Evolutionary conservation across 495 filamentous ascomycete genomes (phyloP).

Genomic region (Apiosordaria backusii): DNA sequence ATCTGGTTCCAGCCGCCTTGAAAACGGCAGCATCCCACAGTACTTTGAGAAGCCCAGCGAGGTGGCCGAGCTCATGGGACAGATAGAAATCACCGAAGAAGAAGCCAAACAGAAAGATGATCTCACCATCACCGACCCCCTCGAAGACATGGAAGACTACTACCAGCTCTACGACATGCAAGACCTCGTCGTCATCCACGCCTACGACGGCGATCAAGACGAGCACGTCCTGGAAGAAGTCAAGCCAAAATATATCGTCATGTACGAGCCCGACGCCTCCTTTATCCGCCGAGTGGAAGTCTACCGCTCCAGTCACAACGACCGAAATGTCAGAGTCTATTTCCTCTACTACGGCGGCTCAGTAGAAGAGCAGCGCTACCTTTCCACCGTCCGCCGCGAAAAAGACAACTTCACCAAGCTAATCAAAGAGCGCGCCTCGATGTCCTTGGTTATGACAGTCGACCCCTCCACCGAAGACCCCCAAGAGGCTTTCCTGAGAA

Average conservation of each 20-base stretch:
- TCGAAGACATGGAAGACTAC: slow-evolving; percentile 86
- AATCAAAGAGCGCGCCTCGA: slow-evolving; percentile 87
- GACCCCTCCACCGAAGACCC: slow-evolving; percentile 74
- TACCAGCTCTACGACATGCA: slow-evolving; percentile 93
- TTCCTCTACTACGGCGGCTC: slow-evolving; percentile 94
- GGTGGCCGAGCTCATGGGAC: slow-evolving; percentile 56
- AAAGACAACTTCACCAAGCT: slow-evolving; percentile 93
- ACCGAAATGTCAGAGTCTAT: slow-evolving; percentile 85
- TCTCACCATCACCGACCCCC: slow-evolving; percentile 64
- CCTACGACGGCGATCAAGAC: slow-evolving; percentile 89
- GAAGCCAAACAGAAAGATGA: slow-evolving; percentile 73
- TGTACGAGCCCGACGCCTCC: slow-evolving; percentile 96
- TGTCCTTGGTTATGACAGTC: slow-evolving; percentile 77
- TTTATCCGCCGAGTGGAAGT: slow-evolving; percentile 95
- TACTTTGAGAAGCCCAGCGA: slow-evolving; percentile 50
- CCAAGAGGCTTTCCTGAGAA: slow-evolving; percentile 89
- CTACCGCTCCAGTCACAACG: slow-evolving; percentile 88
- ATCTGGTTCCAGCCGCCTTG: slow-evolving; percentile 43
- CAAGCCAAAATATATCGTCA: slow-evolving; percentile 90
- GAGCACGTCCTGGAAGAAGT: slow-evolving; percentile 92
- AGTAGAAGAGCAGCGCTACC: slow-evolving; percentile 93
- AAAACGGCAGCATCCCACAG: slow-evolving; percentile 48
- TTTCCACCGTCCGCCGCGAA: slow-evolving; percentile 82
- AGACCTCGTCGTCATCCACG: slow-evolving; percentile 82
- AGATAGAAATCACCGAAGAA: slow-evolving; percentile 76